phyloP scores from a whole-genome alignment of 192 early-diverging fungal species.

The Mortierella claussenii region DNA sequence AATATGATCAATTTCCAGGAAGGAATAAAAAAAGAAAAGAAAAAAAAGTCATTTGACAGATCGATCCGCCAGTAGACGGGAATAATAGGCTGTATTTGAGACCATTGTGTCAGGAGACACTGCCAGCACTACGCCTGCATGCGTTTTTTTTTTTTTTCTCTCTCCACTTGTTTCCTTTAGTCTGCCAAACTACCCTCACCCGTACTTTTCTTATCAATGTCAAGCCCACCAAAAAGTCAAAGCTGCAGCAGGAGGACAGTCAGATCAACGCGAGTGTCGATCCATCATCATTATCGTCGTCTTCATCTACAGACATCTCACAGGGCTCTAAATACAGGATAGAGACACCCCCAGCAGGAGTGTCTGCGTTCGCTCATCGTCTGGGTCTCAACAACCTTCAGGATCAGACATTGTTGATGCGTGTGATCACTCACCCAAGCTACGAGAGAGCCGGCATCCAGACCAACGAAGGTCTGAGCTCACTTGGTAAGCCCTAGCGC shows the following conservation, averaged over 20 bases:
- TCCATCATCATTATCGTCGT: constrained; percentile 11
- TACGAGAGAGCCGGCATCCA: constrained; percentile 59
- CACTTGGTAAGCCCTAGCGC: constrained; percentile 63
- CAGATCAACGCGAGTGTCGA: neutral
- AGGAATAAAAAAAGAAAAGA: too few species aligned
- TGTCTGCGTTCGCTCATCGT: constrained; percentile 45
- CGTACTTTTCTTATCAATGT: constrained; percentile 49
- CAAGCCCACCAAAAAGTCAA: constrained; percentile 38
- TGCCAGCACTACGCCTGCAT: neutral
- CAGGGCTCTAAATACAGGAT: constrained; percentile 43
- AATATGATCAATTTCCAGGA: neutral
- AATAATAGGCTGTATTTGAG: neutral
- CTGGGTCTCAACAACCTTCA: constrained; percentile 53
- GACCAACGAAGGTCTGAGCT: constrained; percentile 61
- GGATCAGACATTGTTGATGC: constrained; percentile 59
- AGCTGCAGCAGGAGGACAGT: constrained; percentile 2
- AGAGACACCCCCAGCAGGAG: constrained; percentile 34
- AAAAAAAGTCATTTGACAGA: neutral
- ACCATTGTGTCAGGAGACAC: neutral
- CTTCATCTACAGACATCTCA: neutral
- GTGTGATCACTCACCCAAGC: constrained; percentile 67
- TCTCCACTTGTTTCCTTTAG: constrained; percentile 14
- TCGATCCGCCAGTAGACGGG: neutral
- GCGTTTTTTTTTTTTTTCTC: neutral
- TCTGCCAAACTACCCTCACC: constrained; percentile 20